Percentiles rank a stretch among this genome's conserved stretches.
Conservation (phyloP, 345 rosid genomes). For the Syzygium oleosum region DNA sequence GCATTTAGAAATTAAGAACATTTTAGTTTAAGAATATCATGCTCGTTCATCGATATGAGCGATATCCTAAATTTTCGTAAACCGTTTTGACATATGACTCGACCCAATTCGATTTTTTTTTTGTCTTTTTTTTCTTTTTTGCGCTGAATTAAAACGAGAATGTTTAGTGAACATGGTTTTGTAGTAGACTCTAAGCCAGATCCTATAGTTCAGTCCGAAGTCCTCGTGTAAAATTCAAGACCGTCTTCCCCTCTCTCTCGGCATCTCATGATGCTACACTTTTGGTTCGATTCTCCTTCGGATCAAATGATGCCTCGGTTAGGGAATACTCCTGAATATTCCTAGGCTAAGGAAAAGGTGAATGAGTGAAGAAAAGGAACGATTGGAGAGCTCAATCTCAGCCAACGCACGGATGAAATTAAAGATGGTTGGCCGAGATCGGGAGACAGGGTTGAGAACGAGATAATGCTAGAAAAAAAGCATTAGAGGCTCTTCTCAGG, state of each 20-base stretch:
- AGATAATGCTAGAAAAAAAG: neutral
- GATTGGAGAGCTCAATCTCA: neutral
- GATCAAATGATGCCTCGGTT: neutral
- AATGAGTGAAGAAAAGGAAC: neutral
- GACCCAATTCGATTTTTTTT: neutral
- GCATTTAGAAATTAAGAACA: neutral
- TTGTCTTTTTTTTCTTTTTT: neutral
- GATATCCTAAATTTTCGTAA: rapidly evolving
- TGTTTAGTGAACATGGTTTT: neutral
- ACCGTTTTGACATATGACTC: rapidly evolving
- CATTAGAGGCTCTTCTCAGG: neutral
- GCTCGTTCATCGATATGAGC: neutral
- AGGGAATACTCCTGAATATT: neutral
- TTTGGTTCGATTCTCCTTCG: neutral
- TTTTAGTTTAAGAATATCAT: neutral
- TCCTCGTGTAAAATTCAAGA: neutral
- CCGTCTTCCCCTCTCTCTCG: neutral
- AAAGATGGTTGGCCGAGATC: neutral
- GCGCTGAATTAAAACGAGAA: neutral
- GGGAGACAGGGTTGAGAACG: neutral
- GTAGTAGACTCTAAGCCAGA: neutral
- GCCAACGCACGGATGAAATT: neutral
- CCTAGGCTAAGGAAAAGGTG: neutral
- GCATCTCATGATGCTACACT: neutral
- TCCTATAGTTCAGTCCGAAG: neutral